phyloP scores from a whole-genome alignment of 805 yeast genomes.

The Starmerella stigmatis region DNA sequence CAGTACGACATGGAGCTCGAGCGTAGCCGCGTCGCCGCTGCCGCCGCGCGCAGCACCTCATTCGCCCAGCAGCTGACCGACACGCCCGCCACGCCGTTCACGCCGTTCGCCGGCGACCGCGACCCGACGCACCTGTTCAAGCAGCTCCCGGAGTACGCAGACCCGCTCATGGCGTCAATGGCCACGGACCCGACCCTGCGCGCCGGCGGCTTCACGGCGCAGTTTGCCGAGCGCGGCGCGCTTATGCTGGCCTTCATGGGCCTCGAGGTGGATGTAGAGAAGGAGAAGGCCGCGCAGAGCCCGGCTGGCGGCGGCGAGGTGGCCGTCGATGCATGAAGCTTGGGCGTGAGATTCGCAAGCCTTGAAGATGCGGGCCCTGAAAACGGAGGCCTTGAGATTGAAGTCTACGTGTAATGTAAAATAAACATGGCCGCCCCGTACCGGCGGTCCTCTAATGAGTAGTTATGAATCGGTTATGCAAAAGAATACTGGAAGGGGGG shows the following conservation, averaged over 20 bases:
- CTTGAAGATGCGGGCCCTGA: no score
- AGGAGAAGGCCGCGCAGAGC: slow-evolving; percentile 35
- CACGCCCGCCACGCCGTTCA: slow-evolving; percentile 50
- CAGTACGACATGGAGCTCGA: slow-evolving; percentile 39
- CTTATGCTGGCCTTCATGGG: slow-evolving; percentile 86
- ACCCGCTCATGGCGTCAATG: slow-evolving; percentile 47
- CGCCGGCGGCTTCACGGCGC: slow-evolving; percentile 78
- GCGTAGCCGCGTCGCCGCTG: slow-evolving; percentile 26
- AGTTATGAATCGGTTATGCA: no score
- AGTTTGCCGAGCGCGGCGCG: slow-evolving; percentile 60
- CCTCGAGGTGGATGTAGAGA: slow-evolving; percentile 65
- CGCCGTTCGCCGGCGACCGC: slow-evolving; percentile 86
- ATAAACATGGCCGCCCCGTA: no score
- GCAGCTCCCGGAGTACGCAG: slow-evolving; percentile 42
- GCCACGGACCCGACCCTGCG: slow-evolving; percentile 47
- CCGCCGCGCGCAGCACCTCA: slow-evolving; percentile 21
- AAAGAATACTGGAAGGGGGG: no score
- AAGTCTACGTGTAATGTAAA: no score
- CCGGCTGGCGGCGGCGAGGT: not conserved
- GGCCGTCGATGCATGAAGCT: not conserved
- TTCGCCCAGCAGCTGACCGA: slow-evolving; percentile 17
- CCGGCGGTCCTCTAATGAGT: no score
- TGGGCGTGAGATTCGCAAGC: no score
- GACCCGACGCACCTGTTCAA: slow-evolving; percentile 47
- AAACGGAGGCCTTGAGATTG: no score